Conservation (phyloP, 306 rosid species). For the Benincasa hispida region DNA sequence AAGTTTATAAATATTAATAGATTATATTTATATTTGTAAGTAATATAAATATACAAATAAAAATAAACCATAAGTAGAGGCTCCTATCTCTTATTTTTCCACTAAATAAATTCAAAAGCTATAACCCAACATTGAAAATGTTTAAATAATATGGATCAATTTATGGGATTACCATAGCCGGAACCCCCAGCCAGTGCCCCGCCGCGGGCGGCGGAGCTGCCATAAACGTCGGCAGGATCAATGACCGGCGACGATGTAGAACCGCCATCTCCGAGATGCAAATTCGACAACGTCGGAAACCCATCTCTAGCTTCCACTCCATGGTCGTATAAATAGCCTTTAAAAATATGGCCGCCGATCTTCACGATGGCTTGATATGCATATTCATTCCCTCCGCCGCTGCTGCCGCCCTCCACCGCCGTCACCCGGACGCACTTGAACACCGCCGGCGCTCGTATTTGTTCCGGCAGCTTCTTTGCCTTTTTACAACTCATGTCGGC, state of each 20-base stretch:
- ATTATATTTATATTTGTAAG: neutral
- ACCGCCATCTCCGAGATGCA: constrained; percentile 2
- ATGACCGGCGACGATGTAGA: neutral
- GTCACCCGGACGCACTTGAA: constrained; percentile 93
- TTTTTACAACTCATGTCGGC: constrained; percentile 19
- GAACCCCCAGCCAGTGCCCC: neutral
- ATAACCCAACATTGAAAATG: neutral
- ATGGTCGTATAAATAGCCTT: constrained; percentile 76
- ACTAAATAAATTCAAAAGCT: neutral
- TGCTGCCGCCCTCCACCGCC: constrained; percentile 67
- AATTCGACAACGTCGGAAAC: constrained; percentile 23
- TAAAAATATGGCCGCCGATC: constrained; percentile 80
- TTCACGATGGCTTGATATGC: constrained; percentile 89
- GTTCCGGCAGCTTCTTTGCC: constrained; percentile 42
- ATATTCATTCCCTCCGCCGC: constrained; percentile 23
- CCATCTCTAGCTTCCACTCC: constrained; percentile 48
- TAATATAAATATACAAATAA: neutral
- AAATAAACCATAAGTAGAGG: neutral
- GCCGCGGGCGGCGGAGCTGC: neutral
- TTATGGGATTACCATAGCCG: neutral
- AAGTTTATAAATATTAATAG: neutral
- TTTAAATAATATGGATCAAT: neutral
- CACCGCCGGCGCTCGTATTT: constrained; percentile 71
- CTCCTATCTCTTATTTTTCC: neutral
- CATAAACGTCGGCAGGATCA: neutral